Conservation (phyloP, 805 yeast species). For the Pichia exigua region DNA sequence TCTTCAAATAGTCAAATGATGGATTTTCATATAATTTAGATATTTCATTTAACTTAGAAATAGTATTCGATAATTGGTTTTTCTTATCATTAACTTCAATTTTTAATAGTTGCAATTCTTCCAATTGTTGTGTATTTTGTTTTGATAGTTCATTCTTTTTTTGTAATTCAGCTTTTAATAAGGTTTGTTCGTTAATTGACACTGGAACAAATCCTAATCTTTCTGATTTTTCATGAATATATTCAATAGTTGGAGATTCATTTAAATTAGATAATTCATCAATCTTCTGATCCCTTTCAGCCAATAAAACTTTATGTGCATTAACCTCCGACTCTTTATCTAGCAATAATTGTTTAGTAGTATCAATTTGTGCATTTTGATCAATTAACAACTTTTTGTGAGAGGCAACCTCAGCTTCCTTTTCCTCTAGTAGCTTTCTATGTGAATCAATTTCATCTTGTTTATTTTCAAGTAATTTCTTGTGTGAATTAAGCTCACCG, state of each 20-base stretch:
- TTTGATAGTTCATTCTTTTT: slow-evolving; percentile 4
- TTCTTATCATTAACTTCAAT: slow-evolving; percentile 6
- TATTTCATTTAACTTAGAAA: background rate
- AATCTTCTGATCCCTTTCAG: background rate
- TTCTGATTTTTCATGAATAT: slow-evolving; percentile 16
- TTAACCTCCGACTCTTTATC: background rate
- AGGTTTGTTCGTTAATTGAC: slow-evolving; percentile 13
- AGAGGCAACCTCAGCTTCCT: background rate
- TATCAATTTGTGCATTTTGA: background rate
- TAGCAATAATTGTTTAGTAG: background rate
- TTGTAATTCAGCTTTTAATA: slow-evolving; percentile 5
- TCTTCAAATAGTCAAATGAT: slow-evolving; percentile 8
- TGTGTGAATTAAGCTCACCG: background rate
- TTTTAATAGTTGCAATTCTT: slow-evolving; percentile 10
- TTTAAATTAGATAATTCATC: background rate
- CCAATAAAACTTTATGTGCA: background rate
- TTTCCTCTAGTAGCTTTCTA: background rate
- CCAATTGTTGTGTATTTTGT: slow-evolving; percentile 1
- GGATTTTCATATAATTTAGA: slow-evolving; percentile 6
- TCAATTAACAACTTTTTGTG: background rate
- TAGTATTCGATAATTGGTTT: background rate
- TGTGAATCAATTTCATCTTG: background rate
- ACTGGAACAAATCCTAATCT: slow-evolving; percentile 14
- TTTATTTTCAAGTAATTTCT: background rate
- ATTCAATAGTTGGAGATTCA: slow-evolving; percentile 22